Conservation (phyloP, 2,329 filamentous ascomycete genomes). For the Alternaria sp. region DNA sequence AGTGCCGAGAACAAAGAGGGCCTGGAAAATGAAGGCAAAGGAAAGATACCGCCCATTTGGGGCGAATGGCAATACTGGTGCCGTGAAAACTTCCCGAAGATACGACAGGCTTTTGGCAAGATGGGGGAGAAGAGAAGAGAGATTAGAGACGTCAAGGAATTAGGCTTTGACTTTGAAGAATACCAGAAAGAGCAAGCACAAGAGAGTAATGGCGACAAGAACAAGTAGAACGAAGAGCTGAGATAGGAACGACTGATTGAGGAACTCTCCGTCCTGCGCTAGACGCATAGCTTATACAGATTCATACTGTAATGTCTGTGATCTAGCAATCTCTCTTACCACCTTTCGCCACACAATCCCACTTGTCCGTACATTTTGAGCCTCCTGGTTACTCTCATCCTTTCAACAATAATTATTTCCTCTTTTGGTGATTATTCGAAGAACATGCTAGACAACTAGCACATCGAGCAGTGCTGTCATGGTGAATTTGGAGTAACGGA, state of each 20-base stretch:
- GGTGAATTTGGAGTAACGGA: not conserved
- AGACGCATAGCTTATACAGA: not conserved
- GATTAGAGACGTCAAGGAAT: conserved; percentile 72
- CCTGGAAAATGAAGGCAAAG: conserved; percentile 57
- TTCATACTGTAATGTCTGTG: not conserved
- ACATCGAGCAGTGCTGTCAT: not conserved
- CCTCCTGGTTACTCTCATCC: not conserved
- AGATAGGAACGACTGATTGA: not conserved
- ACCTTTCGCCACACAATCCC: not conserved
- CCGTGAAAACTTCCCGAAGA: conserved; percentile 71
- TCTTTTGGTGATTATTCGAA: not conserved
- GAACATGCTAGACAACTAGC: not conserved
- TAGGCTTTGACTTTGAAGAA: conserved; percentile 72
- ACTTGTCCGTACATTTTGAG: not conserved
- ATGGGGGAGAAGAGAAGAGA: conserved; percentile 65
- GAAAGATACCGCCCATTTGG: conserved; percentile 78
- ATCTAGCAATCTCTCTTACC: not conserved
- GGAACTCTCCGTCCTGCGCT: not conserved
- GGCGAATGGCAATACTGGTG: conserved; percentile 75
- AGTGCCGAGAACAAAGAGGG: conserved; percentile 52
- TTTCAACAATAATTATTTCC: not conserved
- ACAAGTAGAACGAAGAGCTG: not conserved
- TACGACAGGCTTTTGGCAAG: conserved; percentile 76
- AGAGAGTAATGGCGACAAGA: not conserved
- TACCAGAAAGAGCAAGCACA: not conserved